These are phyloP conservation scores for Talaromyces thailandensis DNA, from an alignment of 495 filamentous ascomycete genomes.

Conservation along the genomic window DNA sequence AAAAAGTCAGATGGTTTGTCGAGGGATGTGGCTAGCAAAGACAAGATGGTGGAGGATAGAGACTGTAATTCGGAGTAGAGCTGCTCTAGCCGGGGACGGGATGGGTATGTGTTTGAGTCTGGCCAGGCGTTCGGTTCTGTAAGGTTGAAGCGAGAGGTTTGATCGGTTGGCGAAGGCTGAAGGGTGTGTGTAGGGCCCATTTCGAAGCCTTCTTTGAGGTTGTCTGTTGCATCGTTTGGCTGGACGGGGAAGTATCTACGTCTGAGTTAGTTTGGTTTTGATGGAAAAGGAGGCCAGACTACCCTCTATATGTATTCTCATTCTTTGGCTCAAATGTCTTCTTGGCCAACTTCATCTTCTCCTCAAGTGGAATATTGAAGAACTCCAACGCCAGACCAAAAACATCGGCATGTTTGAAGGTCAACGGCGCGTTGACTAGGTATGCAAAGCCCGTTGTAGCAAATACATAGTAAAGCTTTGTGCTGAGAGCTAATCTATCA, in stretches of 20 bases:
- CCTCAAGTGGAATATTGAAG: slow-evolving; percentile 20
- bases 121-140: slow-evolving; percentile 37
- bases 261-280: neutral
- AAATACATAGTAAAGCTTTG: slow-evolving; percentile 29
- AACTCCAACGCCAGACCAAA: slow-evolving; percentile 31
- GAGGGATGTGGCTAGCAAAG: slow-evolving; percentile 29
- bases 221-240: slow-evolving; percentile 20
- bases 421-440: slow-evolving; percentile 28
- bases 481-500: slow-evolving; percentile 16
- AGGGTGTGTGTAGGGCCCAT: slow-evolving; percentile 21
- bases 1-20: slow-evolving; percentile 30
- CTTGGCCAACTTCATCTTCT: slow-evolving; percentile 35
- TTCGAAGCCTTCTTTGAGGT: slow-evolving; percentile 42
- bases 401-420: slow-evolving; percentile 29
- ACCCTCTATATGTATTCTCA: slow-evolving; percentile 36
- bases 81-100: slow-evolving; percentile 18
- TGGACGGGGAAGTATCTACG: slow-evolving; percentile 34
- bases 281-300: neutral
- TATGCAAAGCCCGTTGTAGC: slow-evolving; percentile 39
- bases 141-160: slow-evolving; percentile 23
- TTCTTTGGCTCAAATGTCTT: slow-evolving; percentile 26
- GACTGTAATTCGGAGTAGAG: slow-evolving; percentile 33
- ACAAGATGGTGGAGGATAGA: slow-evolving; percentile 29
- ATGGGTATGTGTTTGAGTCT: slow-evolving; percentile 8
- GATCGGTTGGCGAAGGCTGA: neutral